These are phyloP conservation scores for Pleurotus pulmonarius DNA, from an alignment of 768 basidiomycete genomes.

Conservation along the genomic window DNA sequence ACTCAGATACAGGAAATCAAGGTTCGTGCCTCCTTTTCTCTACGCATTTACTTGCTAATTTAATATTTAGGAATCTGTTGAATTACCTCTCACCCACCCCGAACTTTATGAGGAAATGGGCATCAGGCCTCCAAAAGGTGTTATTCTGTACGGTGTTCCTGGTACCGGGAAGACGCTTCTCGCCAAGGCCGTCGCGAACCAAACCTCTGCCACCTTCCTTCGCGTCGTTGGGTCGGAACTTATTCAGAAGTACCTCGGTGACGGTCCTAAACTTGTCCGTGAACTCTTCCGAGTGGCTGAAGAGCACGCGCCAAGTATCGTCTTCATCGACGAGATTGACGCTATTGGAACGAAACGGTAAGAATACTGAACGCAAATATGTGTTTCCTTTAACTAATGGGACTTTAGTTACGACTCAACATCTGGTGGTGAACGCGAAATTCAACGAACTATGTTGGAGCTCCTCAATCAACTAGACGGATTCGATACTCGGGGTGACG, in stretches of 20 bases:
- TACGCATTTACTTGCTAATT: background rate
- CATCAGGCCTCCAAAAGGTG: constrained; percentile 98
- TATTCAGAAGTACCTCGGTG: constrained; percentile 99
- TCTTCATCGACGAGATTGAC: constrained; percentile 99
- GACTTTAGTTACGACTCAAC: constrained; percentile 87
- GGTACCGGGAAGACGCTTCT: constrained; percentile 98
- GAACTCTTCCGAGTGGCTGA: constrained; percentile 97
- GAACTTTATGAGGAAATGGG: constrained; percentile 99
- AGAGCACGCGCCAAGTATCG: constrained; percentile 97
- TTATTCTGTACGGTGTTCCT: constrained; percentile 97
- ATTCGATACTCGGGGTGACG: constrained; percentile 99
- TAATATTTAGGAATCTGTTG: constrained; percentile 84
- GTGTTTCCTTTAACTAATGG: constrained; percentile 8
- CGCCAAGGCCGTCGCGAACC: constrained; percentile 96
- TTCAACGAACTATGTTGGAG: constrained; percentile 98
- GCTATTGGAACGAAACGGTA: constrained; percentile 97
- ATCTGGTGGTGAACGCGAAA: constrained; percentile 97
- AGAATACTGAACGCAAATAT: constrained; percentile 17
- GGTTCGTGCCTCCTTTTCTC: constrained; percentile 34
- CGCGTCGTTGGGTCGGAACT: constrained; percentile 97
- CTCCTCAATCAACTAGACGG: constrained; percentile 97
- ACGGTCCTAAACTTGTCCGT: constrained; percentile 96
- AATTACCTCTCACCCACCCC: constrained; percentile 94
- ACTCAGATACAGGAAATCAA: constrained; percentile 99
- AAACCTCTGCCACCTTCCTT: constrained; percentile 96